A percentile compares a stretch with the other conserved stretches of the same genome.
These are phyloP conservation scores for Papiliotrema fonsecae DNA, from an alignment of 1,284 basidiomycete species.

Conservation along the genomic window DNA sequence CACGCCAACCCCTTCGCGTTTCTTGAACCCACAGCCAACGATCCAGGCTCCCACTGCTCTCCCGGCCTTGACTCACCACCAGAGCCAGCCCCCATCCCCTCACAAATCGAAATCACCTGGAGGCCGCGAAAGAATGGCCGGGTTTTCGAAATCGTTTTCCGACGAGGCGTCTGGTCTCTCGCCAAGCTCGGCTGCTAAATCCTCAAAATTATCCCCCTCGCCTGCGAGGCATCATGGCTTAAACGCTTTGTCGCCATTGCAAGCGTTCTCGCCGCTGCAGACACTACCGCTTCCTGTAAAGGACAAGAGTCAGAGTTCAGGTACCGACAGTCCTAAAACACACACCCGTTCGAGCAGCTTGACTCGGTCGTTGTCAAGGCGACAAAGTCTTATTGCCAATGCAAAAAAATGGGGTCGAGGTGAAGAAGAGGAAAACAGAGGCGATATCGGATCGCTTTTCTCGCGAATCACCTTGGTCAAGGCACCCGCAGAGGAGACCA, in stretches of 20 bases:
- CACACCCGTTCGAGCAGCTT: slow-evolving; percentile 21
- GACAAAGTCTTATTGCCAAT: slow-evolving; percentile 31
- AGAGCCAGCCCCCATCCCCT: background rate
- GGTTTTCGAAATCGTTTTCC: no score
- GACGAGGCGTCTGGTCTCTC: no score
- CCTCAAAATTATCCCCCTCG: background rate
- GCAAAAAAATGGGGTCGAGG: slow-evolving; percentile 23
- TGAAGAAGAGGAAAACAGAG: slow-evolving; percentile 11
- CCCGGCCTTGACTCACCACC: no score
- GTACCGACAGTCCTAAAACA: slow-evolving; percentile 5
- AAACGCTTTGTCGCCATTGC: slow-evolving; percentile 40
- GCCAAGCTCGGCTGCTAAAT: no score
- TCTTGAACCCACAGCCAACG: slow-evolving; percentile 1
- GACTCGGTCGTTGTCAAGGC: slow-evolving; percentile 28
- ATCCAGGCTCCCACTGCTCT: background rate
- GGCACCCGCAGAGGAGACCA: slow-evolving; percentile 31
- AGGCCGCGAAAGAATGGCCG: no score
- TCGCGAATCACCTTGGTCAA: slow-evolving; percentile 44
- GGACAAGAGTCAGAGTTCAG: slow-evolving; percentile 3
- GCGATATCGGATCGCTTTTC: slow-evolving; percentile 19
- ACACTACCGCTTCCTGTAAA: slow-evolving; percentile 8
- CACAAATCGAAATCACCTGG: background rate
- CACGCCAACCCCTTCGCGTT: background rate
- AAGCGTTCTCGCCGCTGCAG: slow-evolving; percentile 42
- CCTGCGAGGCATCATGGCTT: slow-evolving; percentile 1